Evolutionary conservation across 306 rosid genomes (phyloP).

Genomic region (Rubus parviflorus): DNA sequence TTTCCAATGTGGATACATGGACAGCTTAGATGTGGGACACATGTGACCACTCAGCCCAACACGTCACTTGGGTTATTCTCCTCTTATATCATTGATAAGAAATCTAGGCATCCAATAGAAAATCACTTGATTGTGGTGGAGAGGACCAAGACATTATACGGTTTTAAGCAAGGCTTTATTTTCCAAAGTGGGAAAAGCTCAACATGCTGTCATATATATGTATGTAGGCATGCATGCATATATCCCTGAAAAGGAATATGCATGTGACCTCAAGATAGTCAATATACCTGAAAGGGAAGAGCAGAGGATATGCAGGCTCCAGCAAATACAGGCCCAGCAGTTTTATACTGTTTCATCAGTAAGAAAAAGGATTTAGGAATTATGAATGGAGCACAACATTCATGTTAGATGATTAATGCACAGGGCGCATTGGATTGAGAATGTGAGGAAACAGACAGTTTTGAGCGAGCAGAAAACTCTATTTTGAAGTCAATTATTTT

Average conservation of each 20-base stretch:
- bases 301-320: slow-evolving; percentile 75
- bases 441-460: neutral
- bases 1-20: neutral
- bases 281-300: slow-evolving; percentile 64
- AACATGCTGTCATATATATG: neutral
- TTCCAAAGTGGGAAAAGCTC: neutral
- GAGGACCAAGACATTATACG: neutral
- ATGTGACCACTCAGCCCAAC: neutral
- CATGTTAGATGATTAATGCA: neutral
- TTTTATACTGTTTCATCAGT: slow-evolving; percentile 49
- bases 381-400: neutral
- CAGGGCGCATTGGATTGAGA: neutral
- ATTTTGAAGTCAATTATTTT: neutral
- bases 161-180: neutral
- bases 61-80: neutral
- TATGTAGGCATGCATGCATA: neutral
- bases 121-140: neutral
- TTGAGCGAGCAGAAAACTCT: neutral
- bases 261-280: slow-evolving; percentile 14
- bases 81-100: neutral
- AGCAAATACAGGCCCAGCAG: slow-evolving; percentile 81
- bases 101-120: neutral
- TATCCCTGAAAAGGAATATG: neutral
- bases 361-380: neutral
- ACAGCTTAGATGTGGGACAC: neutral